phyloP scores from a whole-genome alignment of 306 rosid genomes.

The apple (Malus domestica) region ASM211411v1 NC_041796.1:29872501-29873000 shows the following conservation, averaged over 20 bases:
- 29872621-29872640: too few species aligned
- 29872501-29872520: constrained; percentile 9
- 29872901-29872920: constrained; percentile 15
- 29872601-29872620: too few species aligned
- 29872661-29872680: too few species aligned
- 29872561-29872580: background rate
- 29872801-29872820: constrained; percentile 18
- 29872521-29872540: background rate
- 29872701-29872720: too few species aligned
- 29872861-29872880: constrained; percentile 10
- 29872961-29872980: background rate
- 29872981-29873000: background rate
- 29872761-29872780: constrained; percentile 19
- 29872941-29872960: background rate
- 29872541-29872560: constrained; percentile 13
- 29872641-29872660: too few species aligned
- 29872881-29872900: constrained; percentile 6
- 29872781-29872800: constrained; percentile 3
- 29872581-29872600: background rate
- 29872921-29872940: background rate
- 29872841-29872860: constrained; percentile 15
- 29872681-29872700: too few species aligned
- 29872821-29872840: constrained; percentile 14
- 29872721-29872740: background rate
- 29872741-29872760: background rate